Evolutionary conservation across 495 filamentous ascomycete species (phyloP).

Genomic region (Annulohypoxylon nitens): DNA sequence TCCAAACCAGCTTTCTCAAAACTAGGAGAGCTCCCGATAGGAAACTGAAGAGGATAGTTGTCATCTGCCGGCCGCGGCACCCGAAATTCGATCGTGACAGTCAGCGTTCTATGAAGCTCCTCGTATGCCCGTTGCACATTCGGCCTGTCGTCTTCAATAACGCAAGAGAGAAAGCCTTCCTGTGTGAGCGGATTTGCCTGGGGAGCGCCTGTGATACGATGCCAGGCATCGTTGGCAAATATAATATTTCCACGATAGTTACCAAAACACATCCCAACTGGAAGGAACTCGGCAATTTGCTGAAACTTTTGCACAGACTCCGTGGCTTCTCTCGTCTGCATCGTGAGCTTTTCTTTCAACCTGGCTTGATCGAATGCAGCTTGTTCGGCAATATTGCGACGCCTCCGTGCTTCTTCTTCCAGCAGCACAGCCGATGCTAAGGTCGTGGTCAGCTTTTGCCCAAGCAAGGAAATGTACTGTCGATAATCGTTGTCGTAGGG

Average conservation of each 20-base stretch:
- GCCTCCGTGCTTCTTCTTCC: constrained; percentile 77
- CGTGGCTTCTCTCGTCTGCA: constrained; percentile 73
- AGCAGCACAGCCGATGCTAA: constrained; percentile 78
- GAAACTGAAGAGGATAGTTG: constrained; percentile 39
- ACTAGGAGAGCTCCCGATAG: constrained; percentile 56
- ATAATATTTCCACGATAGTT: constrained; percentile 70
- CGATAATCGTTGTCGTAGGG: constrained; percentile 78
- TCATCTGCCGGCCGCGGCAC: constrained; percentile 47
- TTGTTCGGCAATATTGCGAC: constrained; percentile 73
- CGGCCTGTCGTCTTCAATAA: constrained; percentile 56
- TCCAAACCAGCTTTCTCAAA: constrained; percentile 59
- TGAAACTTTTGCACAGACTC: constrained; percentile 79
- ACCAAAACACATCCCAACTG: constrained; percentile 79
- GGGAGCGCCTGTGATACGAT: constrained; percentile 68
- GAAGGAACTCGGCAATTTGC: constrained; percentile 78
- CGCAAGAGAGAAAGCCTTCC: constrained; percentile 54
- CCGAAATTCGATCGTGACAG: constrained; percentile 59
- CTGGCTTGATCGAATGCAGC: constrained; percentile 75
- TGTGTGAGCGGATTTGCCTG: constrained; percentile 59
- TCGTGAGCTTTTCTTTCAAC: constrained; percentile 73
- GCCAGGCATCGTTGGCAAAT: constrained; percentile 80
- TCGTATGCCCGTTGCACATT: constrained; percentile 52
- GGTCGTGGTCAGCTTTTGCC: constrained; percentile 76
- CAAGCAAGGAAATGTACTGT: constrained; percentile 75
- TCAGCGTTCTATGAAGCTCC: constrained; percentile 51